Evolutionary conservation across 352 stramenopile species (phyloP), one percentile per base, ranked within the genome.

Genomic region (Pythium utonaiense): DNA sequence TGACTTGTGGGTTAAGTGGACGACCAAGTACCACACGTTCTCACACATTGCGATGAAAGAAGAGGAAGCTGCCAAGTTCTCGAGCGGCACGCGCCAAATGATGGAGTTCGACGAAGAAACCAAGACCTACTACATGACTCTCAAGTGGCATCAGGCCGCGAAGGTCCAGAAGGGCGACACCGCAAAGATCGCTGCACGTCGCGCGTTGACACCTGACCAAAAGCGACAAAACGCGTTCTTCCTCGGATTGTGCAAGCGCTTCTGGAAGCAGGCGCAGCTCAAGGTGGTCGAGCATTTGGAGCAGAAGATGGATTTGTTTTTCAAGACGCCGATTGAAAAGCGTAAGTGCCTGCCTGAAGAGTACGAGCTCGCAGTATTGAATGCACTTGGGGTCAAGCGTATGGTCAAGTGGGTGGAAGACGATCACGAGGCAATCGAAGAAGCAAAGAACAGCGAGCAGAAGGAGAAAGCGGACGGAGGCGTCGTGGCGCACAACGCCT

Each of bases 101-200:
- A 94, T 94, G 84, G 84, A 94, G 49, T 74, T 78, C 34, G 70
- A 87, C 41, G 80, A 76, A 22, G 60, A 66, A 19, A 55, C 25
- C 27, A 78, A 75, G 42, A 74, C 67, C 19, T 89, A 80, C 62
- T 89, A 71, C 61, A 89, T 94, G 80, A 91, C 84, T 24, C 74
- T 94, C 54, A 94, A 94, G 67, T 94, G 84, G 82, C 84, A 90
- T 51, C 71, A 85, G 21, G 83, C 85, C 7, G 83, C 77, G 47
- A 94, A 94, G 64, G 77, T 78, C 9, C 83, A 93, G 40, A 92
- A 92, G 53, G 85, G 83, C 9, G 85, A 94, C 60, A 94, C 83
- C 9, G 85, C 85, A 36, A 94, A 93, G 65, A 93, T 94, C 33
- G 83, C 85, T 0, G 83, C 83, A 17, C 75, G 84, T 1, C 72